Conservation (phyloP, 768 basidiomycete species). For the Kwoniella dendrophila region DNA sequence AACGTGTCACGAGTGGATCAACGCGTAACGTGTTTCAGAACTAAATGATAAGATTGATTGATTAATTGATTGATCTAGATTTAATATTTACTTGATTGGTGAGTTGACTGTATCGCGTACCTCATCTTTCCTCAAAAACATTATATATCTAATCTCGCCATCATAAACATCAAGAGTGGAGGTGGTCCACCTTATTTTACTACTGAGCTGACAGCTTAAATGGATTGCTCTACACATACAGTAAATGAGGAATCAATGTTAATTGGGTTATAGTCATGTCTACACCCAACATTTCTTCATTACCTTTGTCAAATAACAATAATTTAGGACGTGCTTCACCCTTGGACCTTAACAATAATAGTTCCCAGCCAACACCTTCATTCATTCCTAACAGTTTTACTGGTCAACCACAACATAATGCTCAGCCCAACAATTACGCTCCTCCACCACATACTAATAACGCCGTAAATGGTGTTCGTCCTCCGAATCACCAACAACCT, state of each 20-base stretch:
- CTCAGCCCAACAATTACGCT: constrained; percentile 13
- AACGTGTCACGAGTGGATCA: too few species aligned
- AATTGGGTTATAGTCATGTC: constrained; percentile 5
- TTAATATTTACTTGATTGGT: too few species aligned
- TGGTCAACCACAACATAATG: constrained; percentile 14
- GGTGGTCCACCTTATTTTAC: too few species aligned
- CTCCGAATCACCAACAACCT: constrained; percentile 13
- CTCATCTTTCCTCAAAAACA: too few species aligned
- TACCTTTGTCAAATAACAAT: constrained; percentile 19
- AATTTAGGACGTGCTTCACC: constrained; percentile 20
- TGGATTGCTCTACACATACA: too few species aligned
- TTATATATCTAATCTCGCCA: too few species aligned
- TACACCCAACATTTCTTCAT: constrained; percentile 19
- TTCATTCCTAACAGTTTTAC: constrained; percentile 8
- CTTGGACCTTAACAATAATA: neutral
- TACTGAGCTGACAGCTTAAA: too few species aligned
- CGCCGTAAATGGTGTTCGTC: neutral
- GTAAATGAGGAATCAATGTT: constrained; percentile 5
- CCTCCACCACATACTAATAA: constrained; percentile 14
- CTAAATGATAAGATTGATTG: too few species aligned
- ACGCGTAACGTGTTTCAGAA: too few species aligned
- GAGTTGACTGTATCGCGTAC: too few species aligned
- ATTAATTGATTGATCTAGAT: too few species aligned
- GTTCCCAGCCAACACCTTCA: constrained; percentile 2
- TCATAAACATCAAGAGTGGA: too few species aligned